Percentiles rank a stretch among this genome's conserved stretches.
phyloP scores from a whole-genome alignment of 2,329 filamentous ascomycete species.

The Pseudogymnoascus sp. region DNA sequence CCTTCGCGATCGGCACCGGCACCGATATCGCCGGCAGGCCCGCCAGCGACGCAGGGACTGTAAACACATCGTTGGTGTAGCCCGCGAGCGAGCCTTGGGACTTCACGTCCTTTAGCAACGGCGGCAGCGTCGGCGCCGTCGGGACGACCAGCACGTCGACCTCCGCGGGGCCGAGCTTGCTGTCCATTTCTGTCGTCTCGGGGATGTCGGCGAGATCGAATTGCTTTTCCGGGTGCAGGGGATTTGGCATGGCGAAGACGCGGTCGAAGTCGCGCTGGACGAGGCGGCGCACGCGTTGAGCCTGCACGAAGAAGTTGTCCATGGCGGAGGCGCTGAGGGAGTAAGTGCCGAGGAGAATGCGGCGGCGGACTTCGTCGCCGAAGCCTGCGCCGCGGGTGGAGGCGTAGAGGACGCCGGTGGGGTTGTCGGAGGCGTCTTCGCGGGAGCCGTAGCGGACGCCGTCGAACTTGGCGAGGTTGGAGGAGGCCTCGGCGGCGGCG shows the following conservation, averaged over 20 bases:
- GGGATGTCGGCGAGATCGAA: slow-evolving; percentile 54
- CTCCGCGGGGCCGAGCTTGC: slow-evolving; percentile 49
- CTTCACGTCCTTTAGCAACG: slow-evolving; percentile 50
- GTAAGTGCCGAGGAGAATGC: slow-evolving; percentile 85
- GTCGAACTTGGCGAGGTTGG: slow-evolving; percentile 94
- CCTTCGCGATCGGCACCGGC: slow-evolving; percentile 42
- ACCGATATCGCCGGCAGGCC: slow-evolving; percentile 84
- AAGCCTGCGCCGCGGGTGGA: slow-evolving; percentile 65
- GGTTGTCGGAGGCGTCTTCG: slow-evolving; percentile 38
- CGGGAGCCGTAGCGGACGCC: slow-evolving; percentile 75
- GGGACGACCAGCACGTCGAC: slow-evolving; percentile 86
- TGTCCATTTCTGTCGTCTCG: slow-evolving; percentile 32
- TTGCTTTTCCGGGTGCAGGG: slow-evolving; percentile 46
- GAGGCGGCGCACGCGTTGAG: slow-evolving; percentile 75
- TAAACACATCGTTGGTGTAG: slow-evolving; percentile 93
- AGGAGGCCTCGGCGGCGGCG: slow-evolving; percentile 88
- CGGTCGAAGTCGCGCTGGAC: slow-evolving; percentile 81
- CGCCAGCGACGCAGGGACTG: slow-evolving; percentile 86
- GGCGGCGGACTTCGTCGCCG: slow-evolving; percentile 73
- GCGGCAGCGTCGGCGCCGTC: slow-evolving; percentile 71
- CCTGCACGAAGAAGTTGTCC: slow-evolving; percentile 94
- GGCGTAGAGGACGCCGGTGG: slow-evolving; percentile 63
- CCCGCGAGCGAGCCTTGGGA: slow-evolving; percentile 53
- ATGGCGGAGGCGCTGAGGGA: slow-evolving; percentile 83
- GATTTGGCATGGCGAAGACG: slow-evolving; percentile 63